These are phyloP conservation scores for Chamaenerion angustifolium DNA, from an alignment of 345 rosid genomes.

Conservation along the genomic window DNA sequence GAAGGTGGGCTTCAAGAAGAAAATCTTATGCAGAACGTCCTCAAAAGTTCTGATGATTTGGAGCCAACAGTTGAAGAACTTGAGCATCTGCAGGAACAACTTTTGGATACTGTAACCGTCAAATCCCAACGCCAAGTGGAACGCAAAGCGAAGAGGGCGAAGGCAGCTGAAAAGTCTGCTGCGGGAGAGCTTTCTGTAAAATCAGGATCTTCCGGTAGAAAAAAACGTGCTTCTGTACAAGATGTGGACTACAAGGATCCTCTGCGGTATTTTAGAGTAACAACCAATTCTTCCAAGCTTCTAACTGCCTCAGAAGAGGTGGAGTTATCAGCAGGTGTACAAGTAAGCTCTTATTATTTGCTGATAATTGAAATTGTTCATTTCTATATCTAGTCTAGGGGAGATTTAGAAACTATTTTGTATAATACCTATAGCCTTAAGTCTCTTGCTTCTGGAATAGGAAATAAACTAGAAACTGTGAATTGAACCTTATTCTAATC, in stretches of 20 bases:
- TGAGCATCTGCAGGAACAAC: conserved; percentile 37
- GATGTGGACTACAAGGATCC: conserved; percentile 71
- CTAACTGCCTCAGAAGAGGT: conserved; percentile 71
- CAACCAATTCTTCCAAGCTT: conserved; percentile 56
- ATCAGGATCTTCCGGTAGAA: conserved; percentile 34
- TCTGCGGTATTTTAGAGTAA: conserved; percentile 56
- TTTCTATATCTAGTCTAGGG: background rate
- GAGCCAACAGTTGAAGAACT: conserved; percentile 46
- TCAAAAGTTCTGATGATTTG: conserved; percentile 24
- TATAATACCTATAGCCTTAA: no score
- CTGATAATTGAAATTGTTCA: background rate
- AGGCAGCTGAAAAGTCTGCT: conserved; percentile 58
- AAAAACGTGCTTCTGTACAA: conserved; percentile 42
- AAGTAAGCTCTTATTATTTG: conserved; percentile 27
- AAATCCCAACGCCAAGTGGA: conserved; percentile 65
- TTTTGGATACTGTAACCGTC: conserved; percentile 44
- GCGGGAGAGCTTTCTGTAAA: conserved; percentile 35
- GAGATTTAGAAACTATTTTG: background rate
- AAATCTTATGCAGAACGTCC: conserved; percentile 10
- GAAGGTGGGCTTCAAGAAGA: conserved; percentile 22
- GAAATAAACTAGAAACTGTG: no score
- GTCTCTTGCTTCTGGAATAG: no score
- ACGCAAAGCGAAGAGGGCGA: conserved; percentile 60
- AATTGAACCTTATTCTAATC: background rate
- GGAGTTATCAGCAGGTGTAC: conserved; percentile 75